Evolutionary conservation across 495 filamentous ascomycete species (phyloP).

Genomic region (Chaetomium fimeti): DNA sequence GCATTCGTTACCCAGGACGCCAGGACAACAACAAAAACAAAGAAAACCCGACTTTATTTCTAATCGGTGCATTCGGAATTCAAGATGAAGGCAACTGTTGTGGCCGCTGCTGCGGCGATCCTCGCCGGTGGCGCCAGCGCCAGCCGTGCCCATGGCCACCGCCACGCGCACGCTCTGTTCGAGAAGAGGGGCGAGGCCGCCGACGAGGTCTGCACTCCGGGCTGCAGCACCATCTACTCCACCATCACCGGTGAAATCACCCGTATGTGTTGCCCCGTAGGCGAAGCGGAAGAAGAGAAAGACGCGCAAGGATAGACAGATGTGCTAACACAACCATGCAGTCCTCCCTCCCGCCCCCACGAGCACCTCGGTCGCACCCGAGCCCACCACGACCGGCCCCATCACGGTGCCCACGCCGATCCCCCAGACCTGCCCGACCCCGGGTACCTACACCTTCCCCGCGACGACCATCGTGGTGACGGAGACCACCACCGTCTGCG

Average conservation of each 20-base stretch:
- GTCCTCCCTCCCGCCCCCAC: conserved; percentile 42
- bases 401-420: conserved; percentile 61
- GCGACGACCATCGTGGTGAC: conserved; percentile 70
- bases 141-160: conserved; percentile 46
- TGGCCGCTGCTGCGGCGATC: conserved; percentile 64
- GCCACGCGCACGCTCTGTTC: conserved; percentile 61
- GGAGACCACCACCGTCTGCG: conserved; percentile 64
- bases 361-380: conserved; percentile 20
- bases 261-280: conserved; percentile 44
- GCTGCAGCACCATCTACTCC: conserved; percentile 65
- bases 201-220: conserved; percentile 52
- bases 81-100: conserved; percentile 66
- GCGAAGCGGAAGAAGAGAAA: not conserved
- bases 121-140: conserved; percentile 61
- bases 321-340: not conserved
- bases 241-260: conserved; percentile 60
- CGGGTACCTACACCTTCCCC: conserved; percentile 78
- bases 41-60: conserved; percentile 19
- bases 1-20: conserved; percentile 63
- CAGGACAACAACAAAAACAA: conserved; percentile 23
- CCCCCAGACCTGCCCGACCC: conserved; percentile 65
- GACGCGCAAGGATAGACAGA: not conserved
- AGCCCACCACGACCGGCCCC: conserved; percentile 32
- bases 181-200: conserved; percentile 46
- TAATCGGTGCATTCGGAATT: conserved; percentile 1